Percentiles rank a stretch among this genome's conserved stretches.
Conservation (phyloP, 23 red algal genomes). For the Gracilaria caudata region DNA sequence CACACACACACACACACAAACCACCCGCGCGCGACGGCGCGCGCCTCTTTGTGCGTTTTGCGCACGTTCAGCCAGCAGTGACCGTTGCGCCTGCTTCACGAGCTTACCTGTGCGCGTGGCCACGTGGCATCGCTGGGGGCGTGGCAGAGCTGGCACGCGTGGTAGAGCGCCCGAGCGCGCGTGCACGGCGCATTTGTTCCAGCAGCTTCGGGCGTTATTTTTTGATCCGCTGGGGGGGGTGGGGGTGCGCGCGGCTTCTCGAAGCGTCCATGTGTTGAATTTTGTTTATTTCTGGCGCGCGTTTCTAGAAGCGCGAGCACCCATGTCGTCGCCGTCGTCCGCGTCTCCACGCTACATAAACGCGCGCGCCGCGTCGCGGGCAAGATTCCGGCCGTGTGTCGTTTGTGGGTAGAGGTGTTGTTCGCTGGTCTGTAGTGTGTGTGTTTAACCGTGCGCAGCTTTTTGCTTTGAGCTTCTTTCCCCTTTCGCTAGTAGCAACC, state of each 20-base stretch:
- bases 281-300: background rate
- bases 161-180: no score
- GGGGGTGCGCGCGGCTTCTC: background rate
- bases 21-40: background rate
- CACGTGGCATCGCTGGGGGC: no score
- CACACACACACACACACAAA: no score
- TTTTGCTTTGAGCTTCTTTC: no score
- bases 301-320: constrained; percentile 7
- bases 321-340: background rate
- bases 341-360: constrained; percentile 13
- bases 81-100: no score
- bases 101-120: background rate
- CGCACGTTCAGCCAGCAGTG: no score
- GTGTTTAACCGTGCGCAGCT: no score
- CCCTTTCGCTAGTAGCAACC: background rate
- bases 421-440: no score
- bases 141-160: no score
- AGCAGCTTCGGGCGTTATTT: constrained; percentile 13
- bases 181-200: background rate
- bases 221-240: no score
- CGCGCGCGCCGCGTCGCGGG: background rate
- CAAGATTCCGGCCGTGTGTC: no score
- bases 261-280: constrained; percentile 20
- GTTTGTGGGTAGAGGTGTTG: no score
- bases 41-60: background rate